Evolutionary conservation across 352 stramenopile species (phyloP).

Genomic region (Lagenidium giganteum): DNA sequence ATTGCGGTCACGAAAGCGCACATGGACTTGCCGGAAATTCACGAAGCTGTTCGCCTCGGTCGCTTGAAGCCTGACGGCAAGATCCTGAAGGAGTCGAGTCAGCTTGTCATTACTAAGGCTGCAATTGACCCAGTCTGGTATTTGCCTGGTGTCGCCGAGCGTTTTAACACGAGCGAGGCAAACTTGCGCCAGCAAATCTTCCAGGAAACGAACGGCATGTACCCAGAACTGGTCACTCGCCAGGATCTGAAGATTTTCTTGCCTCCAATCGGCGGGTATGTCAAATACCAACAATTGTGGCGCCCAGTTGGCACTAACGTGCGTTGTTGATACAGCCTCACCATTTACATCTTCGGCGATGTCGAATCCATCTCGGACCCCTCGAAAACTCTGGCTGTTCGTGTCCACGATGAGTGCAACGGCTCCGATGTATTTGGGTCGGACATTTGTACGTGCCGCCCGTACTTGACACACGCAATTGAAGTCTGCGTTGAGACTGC

Average conservation of each 20-base stretch:
- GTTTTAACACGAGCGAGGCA: slow-evolving; percentile 96
- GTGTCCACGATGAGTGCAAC: slow-evolving; percentile 99
- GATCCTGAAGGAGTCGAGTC: slow-evolving; percentile 88
- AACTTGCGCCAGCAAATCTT: slow-evolving; percentile 97
- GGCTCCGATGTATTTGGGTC: slow-evolving; percentile 97
- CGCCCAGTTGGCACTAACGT: slow-evolving; percentile 29
- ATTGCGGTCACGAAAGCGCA: slow-evolving; percentile 97
- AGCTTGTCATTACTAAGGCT: slow-evolving; percentile 94
- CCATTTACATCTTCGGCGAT: slow-evolving; percentile 99
- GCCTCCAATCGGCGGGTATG: slow-evolving; percentile 95
- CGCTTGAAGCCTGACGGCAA: slow-evolving; percentile 96
- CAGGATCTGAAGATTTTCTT: slow-evolving; percentile 99
- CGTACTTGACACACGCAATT: slow-evolving; percentile 99
- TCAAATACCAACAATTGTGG: not conserved
- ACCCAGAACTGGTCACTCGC: slow-evolving; percentile 98
- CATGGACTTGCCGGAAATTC: slow-evolving; percentile 99
- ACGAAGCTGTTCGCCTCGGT: slow-evolving; percentile 91
- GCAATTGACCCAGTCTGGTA: slow-evolving; percentile 99
- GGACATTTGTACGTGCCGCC: slow-evolving; percentile 99
- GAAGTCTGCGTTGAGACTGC: slow-evolving; percentile 98
- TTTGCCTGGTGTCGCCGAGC: slow-evolving; percentile 96
- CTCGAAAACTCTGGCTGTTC: slow-evolving; percentile 95
- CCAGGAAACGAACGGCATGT: slow-evolving; percentile 99
- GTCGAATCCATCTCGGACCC: slow-evolving; percentile 96
- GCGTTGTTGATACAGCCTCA: slow-evolving; percentile 33